Conservation (phyloP, 2,329 filamentous ascomycete species). For the Epichloe bromicola region DNA sequence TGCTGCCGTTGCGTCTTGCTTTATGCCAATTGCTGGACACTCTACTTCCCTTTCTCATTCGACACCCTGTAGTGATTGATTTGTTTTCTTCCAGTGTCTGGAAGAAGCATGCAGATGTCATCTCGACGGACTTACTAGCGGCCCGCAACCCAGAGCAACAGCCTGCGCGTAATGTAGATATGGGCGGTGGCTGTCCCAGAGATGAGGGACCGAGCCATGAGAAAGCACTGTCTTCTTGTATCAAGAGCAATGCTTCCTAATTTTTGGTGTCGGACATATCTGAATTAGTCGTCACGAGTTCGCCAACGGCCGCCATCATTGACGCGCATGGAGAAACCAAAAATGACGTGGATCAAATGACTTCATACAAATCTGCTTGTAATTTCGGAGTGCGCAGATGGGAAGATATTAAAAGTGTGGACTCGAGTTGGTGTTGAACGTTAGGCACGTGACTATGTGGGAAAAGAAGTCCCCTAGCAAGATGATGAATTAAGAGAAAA, state of each 20-base stretch:
- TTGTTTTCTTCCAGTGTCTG: constrained; percentile 14
- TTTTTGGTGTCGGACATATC: neutral
- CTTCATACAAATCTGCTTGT: neutral
- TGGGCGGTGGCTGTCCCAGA: neutral
- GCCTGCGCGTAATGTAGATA: neutral
- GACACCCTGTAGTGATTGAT: constrained; percentile 12
- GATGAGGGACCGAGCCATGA: neutral
- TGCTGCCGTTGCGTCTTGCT: constrained; percentile 19
- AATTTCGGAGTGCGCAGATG: neutral
- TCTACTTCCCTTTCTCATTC: constrained; percentile 12
- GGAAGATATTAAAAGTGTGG: neutral
- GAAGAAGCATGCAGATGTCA: constrained; percentile 12
- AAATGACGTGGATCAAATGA: neutral
- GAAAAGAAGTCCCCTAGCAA: too few species aligned
- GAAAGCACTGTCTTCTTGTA: neutral
- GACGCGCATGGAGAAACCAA: neutral
- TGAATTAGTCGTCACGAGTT: neutral
- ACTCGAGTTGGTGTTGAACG: too few species aligned
- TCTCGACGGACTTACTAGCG: constrained; percentile 15
- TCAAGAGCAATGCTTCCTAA: neutral
- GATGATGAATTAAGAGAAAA: too few species aligned
- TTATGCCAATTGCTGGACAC: constrained; percentile 19
- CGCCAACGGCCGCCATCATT: neutral
- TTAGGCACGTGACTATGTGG: too few species aligned
- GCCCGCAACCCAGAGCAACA: neutral